Evolutionary conservation across 345 rosid species (phyloP).

Genomic region (Lepidium didymum): DNA sequence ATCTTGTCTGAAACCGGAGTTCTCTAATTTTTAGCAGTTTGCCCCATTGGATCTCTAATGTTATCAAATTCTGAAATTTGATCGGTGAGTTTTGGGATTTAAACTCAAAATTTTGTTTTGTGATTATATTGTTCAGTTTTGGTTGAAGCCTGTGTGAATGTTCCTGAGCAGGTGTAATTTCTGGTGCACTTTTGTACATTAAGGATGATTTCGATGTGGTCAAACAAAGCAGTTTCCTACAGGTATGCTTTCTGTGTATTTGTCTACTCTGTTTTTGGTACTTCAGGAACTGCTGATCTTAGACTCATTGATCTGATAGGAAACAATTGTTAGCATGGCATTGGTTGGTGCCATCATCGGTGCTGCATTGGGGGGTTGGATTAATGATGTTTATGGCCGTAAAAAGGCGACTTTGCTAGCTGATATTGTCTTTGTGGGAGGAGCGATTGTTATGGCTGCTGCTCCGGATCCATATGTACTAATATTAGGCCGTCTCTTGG

Average conservation of each 20-base stretch:
- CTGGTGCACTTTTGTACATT: conserved; percentile 93
- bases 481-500: conserved; percentile 69
- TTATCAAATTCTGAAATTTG: not conserved
- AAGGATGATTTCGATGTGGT: conserved; percentile 88
- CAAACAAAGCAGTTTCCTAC: conserved; percentile 71
- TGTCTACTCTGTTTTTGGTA: no score
- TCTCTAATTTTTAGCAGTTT: not conserved
- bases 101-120: no score
- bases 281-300: no score
- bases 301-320: conserved; percentile 37
- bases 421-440: conserved; percentile 70
- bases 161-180: conserved; percentile 68
- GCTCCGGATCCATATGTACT: conserved; percentile 88
- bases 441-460: conserved; percentile 81
- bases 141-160: not conserved
- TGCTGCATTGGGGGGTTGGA: conserved; percentile 95
- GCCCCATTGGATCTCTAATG: not conserved
- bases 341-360: conserved; percentile 92
- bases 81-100: not conserved
- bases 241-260: conserved; percentile 35
- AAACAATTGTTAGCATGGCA: conserved; percentile 99
- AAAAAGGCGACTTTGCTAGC: conserved; percentile 86
- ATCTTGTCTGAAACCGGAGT: not conserved
- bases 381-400: conserved; percentile 85
- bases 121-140: not conserved